Evolutionary conservation across 208 protist species (phyloP).

Genomic region (Novymonas esmeraldas): DNA sequence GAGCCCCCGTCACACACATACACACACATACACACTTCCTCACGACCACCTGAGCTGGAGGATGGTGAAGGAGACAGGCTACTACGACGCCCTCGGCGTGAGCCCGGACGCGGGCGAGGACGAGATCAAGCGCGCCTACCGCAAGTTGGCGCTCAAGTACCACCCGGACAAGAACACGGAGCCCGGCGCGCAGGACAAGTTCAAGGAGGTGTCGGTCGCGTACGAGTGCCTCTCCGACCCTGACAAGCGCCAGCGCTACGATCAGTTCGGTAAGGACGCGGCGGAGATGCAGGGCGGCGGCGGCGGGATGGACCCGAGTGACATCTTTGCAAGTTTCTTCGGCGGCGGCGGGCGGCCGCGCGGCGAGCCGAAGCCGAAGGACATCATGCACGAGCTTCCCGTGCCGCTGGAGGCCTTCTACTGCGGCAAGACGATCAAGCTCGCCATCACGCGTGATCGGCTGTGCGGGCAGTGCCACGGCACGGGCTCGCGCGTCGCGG

Average conservation of each 20-base stretch:
- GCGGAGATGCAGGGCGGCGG: conserved; percentile 92
- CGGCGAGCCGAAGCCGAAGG: conserved; percentile 95
- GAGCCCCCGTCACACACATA: conserved; percentile 6
- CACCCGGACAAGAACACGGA: conserved; percentile 95
- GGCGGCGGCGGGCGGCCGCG: conserved; percentile 82
- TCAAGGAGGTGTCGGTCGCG: conserved; percentile 96
- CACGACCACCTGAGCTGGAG: background rate
- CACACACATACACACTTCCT: conserved; percentile 7
- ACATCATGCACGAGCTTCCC: conserved; percentile 94
- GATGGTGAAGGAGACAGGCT: conserved; percentile 93
- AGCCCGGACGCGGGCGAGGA: conserved; percentile 76
- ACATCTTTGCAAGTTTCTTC: conserved; percentile 93
- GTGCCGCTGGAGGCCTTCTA: conserved; percentile 98
- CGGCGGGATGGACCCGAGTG: conserved; percentile 79
- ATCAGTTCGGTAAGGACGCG: conserved; percentile 97
- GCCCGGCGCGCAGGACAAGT: conserved; percentile 87
- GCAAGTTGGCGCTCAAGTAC: conserved; percentile 94
- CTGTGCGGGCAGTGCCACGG: conserved; percentile 90
- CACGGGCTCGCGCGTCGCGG: conserved; percentile 77
- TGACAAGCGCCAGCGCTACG: conserved; percentile 97
- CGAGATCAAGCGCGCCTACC: conserved; percentile 94
- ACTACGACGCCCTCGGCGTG: conserved; percentile 90
- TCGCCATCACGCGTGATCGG: conserved; percentile 93
- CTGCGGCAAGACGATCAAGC: conserved; percentile 96
- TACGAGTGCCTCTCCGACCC: conserved; percentile 97